phyloP scores from a whole-genome alignment of 2,329 filamentous ascomycete species.

The Exophiala spinifera region DNA sequence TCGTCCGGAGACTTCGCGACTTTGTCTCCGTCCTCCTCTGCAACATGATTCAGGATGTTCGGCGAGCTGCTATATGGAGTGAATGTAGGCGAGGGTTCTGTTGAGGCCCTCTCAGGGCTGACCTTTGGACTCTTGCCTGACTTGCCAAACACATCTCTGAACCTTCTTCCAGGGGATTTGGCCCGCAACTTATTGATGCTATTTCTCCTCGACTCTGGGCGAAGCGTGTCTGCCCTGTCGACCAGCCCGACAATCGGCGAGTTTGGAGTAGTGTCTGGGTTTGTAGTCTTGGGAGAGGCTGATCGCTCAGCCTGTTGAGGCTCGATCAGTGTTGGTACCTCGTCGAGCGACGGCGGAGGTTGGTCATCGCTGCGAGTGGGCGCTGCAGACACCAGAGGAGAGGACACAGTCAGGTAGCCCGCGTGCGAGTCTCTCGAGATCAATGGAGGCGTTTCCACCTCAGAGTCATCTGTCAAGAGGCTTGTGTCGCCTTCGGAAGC shows the following conservation, averaged over 20 bases:
- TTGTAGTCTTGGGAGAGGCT: conserved; percentile 19
- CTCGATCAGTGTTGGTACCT: conserved; percentile 21
- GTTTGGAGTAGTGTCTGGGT: conserved; percentile 3
- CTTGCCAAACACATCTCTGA: conserved; percentile 66
- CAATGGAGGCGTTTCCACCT: conserved; percentile 41
- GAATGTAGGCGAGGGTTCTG: conserved; percentile 7
- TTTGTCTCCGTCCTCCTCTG: conserved; percentile 32
- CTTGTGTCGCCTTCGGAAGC: conserved; percentile 18
- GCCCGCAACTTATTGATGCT: conserved; percentile 49
- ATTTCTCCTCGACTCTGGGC: conserved; percentile 36
- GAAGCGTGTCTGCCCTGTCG: conserved; percentile 34
- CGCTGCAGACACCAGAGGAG: conserved; percentile 61
- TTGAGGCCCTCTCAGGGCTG: conserved; percentile 43
- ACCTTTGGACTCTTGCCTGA: conserved; percentile 53
- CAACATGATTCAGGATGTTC: conserved; percentile 36
- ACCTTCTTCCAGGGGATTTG: conserved; percentile 66
- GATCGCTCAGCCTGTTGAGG: conserved; percentile 7
- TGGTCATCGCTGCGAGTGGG: conserved; percentile 40
- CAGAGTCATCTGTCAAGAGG: conserved; percentile 27
- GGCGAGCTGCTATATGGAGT: conserved; percentile 11
- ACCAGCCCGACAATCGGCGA: conserved; percentile 31
- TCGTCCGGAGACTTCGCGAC: background rate
- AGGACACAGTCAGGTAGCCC: conserved; percentile 67
- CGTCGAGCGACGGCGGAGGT: conserved; percentile 7
- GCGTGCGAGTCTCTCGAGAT: conserved; percentile 62